A percentile compares a stretch with the other conserved stretches of the same genome.
These are phyloP conservation scores for Starmerella vaccinii DNA, from an alignment of 805 yeast genomes.

Conservation along the genomic window DNA sequence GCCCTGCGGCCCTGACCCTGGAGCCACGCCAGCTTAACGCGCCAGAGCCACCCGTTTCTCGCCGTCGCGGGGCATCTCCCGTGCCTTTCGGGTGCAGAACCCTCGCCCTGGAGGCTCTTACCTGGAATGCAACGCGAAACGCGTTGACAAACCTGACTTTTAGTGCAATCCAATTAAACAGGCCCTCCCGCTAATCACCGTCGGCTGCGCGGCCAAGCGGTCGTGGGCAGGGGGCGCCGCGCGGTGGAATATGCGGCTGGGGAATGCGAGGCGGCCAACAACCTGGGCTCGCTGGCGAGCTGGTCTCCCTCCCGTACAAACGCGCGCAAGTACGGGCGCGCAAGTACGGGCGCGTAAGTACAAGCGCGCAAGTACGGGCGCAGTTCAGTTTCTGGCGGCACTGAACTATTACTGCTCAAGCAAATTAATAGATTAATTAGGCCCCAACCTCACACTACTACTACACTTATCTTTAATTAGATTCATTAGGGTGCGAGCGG, in stretches of 20 bases:
- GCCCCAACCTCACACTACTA: too few species aligned
- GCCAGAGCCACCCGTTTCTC: background rate
- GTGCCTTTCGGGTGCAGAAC: background rate
- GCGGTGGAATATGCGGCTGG: background rate
- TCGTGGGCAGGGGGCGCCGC: background rate
- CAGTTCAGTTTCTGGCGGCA: too few species aligned
- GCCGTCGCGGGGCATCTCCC: background rate
- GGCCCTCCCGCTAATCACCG: background rate
- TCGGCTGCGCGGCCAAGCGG: background rate
- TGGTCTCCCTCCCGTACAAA: too few species aligned
- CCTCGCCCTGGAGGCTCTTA: background rate
- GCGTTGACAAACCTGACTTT: slow-evolving; percentile 12
- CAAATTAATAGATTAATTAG: too few species aligned
- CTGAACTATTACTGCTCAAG: too few species aligned
- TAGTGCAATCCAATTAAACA: slow-evolving; percentile 15
- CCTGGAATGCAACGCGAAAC: slow-evolving; percentile 8
- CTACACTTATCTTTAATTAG: too few species aligned
- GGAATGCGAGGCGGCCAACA: background rate
- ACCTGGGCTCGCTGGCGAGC: too few species aligned
- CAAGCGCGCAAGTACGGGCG: too few species aligned
- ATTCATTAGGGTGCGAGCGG: too few species aligned
- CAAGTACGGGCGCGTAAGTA: too few species aligned
- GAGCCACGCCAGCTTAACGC: background rate
- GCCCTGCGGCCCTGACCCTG: slow-evolving; percentile 1
- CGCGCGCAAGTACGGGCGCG: too few species aligned